phyloP scores from a whole-genome alignment of 176 grass and related monocot species.

The sorghum (Sorghum bicolor) region DNA sequence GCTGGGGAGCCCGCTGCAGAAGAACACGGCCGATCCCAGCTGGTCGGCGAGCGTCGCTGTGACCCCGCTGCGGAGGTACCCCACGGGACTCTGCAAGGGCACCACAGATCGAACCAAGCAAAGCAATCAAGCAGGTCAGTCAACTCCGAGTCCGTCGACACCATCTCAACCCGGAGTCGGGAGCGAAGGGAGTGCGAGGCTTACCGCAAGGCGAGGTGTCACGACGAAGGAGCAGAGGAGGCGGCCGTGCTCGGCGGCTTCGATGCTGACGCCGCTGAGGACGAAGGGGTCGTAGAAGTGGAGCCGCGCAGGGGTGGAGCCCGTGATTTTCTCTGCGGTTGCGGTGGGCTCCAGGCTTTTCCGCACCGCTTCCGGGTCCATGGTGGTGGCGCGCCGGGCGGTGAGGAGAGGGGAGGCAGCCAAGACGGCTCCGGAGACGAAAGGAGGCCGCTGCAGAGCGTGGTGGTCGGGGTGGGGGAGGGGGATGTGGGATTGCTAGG shows the following conservation, averaged over 20 bases:
- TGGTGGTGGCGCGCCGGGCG: slow-evolving; percentile 10
- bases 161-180: background rate
- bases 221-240: slow-evolving; percentile 79
- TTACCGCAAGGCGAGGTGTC: slow-evolving; percentile 55
- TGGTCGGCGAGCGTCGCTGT: slow-evolving; percentile 71
- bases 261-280: slow-evolving; percentile 48
- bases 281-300: slow-evolving; percentile 51
- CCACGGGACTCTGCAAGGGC: slow-evolving; percentile 44
- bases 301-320: slow-evolving; percentile 13
- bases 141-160: background rate
- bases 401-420: background rate
- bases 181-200: background rate
- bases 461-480: background rate
- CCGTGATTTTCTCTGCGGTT: background rate
- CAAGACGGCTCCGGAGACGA: background rate
- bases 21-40: slow-evolving; percentile 67
- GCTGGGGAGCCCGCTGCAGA: slow-evolving; percentile 10
- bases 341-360: slow-evolving; percentile 41
- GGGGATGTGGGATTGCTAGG: background rate
- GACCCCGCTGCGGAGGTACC: slow-evolving; percentile 57
- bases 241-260: slow-evolving; percentile 53
- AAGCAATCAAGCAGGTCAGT: background rate
- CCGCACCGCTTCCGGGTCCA: slow-evolving; percentile 60
- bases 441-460: background rate
- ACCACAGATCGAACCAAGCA: background rate